Evolutionary conservation across 371 early-diverging fungal species (phyloP).

Genomic region (Syncephalis fuscata): DNA sequence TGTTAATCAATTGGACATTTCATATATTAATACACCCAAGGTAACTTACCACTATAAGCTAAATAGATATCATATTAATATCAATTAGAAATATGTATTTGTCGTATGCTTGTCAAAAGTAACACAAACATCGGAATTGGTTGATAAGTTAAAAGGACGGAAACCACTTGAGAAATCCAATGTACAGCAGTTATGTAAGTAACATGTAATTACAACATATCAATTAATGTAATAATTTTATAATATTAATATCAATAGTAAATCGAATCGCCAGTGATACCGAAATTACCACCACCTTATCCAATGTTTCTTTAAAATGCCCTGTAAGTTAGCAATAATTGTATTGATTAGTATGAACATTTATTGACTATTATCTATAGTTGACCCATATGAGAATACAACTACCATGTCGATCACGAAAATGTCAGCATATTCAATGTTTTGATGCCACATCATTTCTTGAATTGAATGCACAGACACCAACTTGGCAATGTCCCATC

Average conservation of each 20-base stretch:
- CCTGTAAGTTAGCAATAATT: too few species aligned
- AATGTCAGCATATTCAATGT: slow-evolving; percentile 56
- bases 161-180: slow-evolving; percentile 21
- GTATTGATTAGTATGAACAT: slow-evolving; percentile 11
- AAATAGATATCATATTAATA: background rate
- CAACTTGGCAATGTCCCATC: slow-evolving; percentile 58
- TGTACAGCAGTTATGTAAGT: slow-evolving; percentile 27
- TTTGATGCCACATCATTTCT: slow-evolving; percentile 51
- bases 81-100: slow-evolving; percentile 20
- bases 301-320: slow-evolving; percentile 33
- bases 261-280: slow-evolving; percentile 21
- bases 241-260: slow-evolving; percentile 8
- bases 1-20: slow-evolving; percentile 28
- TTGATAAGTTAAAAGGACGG: slow-evolving; percentile 18
- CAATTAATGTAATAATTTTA: background rate
- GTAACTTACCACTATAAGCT: slow-evolving; percentile 12
- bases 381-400: slow-evolving; percentile 42
- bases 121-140: slow-evolving; percentile 18
- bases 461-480: slow-evolving; percentile 46
- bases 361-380: slow-evolving; percentile 11
- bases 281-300: slow-evolving; percentile 29
- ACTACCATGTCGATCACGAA: slow-evolving; percentile 33
- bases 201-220: too few species aligned
- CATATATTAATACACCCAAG: slow-evolving; percentile 32
- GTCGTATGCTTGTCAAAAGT: slow-evolving; percentile 24